Evolutionary conservation across 257 asterid genomes (phyloP).

Genomic region (Forsythia viridissima): DNA sequence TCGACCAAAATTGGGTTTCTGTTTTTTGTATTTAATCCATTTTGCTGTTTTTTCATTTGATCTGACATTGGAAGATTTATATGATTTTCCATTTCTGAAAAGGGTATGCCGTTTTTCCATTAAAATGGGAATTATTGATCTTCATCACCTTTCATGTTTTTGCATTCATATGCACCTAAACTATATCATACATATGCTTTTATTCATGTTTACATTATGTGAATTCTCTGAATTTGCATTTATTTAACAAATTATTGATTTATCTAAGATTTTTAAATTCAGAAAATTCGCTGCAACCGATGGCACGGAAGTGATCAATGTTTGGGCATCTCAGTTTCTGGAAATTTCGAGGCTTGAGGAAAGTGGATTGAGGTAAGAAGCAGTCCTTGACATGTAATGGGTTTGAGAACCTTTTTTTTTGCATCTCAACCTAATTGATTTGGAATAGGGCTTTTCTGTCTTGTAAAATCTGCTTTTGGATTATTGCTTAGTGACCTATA

Average conservation of each 20-base stretch:
- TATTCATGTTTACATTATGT: not conserved
- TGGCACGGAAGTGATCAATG: conserved; percentile 11
- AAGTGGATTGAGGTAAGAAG: not conserved
- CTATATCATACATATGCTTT: not conserved
- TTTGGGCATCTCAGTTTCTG: conserved; percentile 16
- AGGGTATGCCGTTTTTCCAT: not conserved
- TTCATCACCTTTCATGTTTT: not conserved
- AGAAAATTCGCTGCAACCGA: conserved; percentile 9
- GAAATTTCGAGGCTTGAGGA: conserved; percentile 20
- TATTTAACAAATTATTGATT: not conserved
- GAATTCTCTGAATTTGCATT: not conserved
- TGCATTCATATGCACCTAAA: not conserved
- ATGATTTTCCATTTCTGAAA: not conserved
- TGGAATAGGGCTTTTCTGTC: not conserved
- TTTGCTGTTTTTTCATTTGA: not conserved
- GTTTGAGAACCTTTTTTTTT: not conserved
- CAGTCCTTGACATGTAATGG: not conserved
- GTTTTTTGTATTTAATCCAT: not conserved
- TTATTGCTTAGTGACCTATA: not conserved
- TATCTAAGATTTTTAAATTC: conserved; percentile 3
- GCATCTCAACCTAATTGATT: not conserved
- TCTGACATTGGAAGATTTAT: not conserved
- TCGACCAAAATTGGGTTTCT: not conserved
- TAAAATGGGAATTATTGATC: not conserved
- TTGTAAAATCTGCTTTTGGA: conserved; percentile 4